phyloP scores from a whole-genome alignment of 1,284 basidiomycete genomes.

The Apiotrichum porosum region DNA sequence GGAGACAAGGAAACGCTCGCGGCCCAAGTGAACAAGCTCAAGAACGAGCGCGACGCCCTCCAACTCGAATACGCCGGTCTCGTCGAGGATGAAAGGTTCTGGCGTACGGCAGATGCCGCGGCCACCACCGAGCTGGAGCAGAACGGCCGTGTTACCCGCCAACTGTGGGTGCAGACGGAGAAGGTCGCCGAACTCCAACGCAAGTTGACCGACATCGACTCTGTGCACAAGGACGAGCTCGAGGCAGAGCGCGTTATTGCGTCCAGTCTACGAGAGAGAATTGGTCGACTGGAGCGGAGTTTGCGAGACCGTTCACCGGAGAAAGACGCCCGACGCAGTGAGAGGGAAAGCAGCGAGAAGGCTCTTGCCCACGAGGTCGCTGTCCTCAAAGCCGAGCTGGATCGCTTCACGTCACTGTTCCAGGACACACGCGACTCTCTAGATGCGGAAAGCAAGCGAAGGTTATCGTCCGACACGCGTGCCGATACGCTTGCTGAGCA shows the following conservation, averaged over 20 bases:
- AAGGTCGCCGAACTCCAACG: constrained; percentile 9
- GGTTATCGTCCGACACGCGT: not conserved
- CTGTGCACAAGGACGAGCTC: constrained; percentile 7
- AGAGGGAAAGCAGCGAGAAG: not conserved
- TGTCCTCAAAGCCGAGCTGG: not conserved
- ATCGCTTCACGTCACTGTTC: not conserved
- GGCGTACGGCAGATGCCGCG: constrained; percentile 1
- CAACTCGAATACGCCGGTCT: constrained; percentile 13
- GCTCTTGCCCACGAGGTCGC: not conserved
- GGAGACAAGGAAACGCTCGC: not conserved
- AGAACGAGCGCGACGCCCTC: constrained; percentile 14
- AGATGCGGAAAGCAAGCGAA: not conserved
- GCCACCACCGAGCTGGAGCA: constrained; percentile 13
- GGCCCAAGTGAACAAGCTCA: constrained; percentile 7
- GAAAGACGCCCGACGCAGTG: too few species aligned
- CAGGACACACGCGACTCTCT: constrained; percentile 1
- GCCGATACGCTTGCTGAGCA: not conserved
- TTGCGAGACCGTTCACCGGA: not conserved
- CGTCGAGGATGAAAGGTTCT: constrained; percentile 12
- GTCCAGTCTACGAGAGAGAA: constrained; percentile 21
- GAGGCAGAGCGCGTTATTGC: constrained; percentile 21
- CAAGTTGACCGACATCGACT: constrained; percentile 8
- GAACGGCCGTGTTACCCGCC: constrained; percentile 22
- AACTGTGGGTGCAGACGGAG: constrained; percentile 26
- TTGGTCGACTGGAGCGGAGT: constrained; percentile 11